These are phyloP conservation scores for Gossypium schwendimanii DNA, from an alignment of 441 rosid genomes.

Conservation along the genomic window DNA sequence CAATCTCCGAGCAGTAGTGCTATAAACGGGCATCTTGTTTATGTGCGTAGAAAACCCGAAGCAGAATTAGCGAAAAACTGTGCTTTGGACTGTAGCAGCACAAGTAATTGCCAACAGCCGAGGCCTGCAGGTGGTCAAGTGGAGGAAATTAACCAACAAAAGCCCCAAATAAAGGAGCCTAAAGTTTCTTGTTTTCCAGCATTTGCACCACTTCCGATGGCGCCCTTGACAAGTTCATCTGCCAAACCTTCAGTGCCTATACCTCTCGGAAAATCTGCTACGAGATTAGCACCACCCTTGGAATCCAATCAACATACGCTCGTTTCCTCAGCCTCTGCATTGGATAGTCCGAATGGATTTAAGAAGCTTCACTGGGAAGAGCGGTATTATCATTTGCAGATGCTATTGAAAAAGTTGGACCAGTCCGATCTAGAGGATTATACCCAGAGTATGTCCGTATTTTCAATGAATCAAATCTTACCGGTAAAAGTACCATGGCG, in stretches of 20 bases:
- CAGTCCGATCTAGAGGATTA: conserved; percentile 61
- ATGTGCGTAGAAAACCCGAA: conserved; percentile 77
- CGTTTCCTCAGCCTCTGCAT: conserved; percentile 19
- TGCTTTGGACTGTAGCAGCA: conserved; percentile 20
- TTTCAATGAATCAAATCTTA: neutral
- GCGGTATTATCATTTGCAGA: conserved; percentile 59
- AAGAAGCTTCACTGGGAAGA: conserved; percentile 64
- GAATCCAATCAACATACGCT: conserved; percentile 28
- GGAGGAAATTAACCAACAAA: conserved; percentile 26
- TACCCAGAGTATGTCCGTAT: conserved; percentile 49
- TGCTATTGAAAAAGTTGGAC: conserved; percentile 45
- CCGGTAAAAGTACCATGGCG: too few species aligned
- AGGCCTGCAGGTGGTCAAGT: conserved; percentile 18
- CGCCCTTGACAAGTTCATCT: conserved; percentile 33
- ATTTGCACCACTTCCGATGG: conserved; percentile 33
- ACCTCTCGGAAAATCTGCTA: conserved; percentile 30
- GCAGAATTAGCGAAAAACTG: conserved; percentile 42
- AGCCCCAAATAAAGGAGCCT: conserved; percentile 32
- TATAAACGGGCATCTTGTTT: conserved; percentile 59
- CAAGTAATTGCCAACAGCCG: conserved; percentile 21
- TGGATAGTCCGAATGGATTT: conserved; percentile 26
- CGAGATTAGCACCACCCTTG: conserved; percentile 27
- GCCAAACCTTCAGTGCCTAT: conserved; percentile 36
- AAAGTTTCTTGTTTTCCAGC: conserved; percentile 34
- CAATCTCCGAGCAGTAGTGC: conserved; percentile 27